Conservation (phyloP, 441 rosid genomes). For the Lepidium campestre region DNA sequence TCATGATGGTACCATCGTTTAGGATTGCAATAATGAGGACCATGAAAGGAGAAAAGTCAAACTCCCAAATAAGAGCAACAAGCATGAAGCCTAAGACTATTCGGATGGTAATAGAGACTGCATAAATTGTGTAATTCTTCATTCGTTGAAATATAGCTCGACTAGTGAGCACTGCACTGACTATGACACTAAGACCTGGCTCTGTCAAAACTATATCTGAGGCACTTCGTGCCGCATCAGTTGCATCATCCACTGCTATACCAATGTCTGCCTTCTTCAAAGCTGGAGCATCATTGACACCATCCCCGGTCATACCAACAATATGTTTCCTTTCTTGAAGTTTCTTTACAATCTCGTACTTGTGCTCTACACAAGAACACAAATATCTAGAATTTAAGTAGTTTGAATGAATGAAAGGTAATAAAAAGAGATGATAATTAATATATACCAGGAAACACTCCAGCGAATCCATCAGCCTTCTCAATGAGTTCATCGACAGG, state of each 20-base stretch:
- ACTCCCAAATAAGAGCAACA: constrained; percentile 82
- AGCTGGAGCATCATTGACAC: constrained; percentile 92
- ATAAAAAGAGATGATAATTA: neutral
- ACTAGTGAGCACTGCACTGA: constrained; percentile 89
- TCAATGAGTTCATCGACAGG: constrained; percentile 80
- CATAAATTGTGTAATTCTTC: constrained; percentile 98
- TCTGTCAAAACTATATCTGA: constrained; percentile 87
- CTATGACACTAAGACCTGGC: constrained; percentile 83
- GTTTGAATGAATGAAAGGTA: neutral
- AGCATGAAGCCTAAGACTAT: constrained; percentile 86
- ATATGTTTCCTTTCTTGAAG: constrained; percentile 87
- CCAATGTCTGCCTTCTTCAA: constrained; percentile 90
- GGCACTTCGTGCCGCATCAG: constrained; percentile 89
- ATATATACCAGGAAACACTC: constrained; percentile 85
- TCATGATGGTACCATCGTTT: constrained; percentile 96
- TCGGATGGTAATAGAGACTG: constrained; percentile 92
- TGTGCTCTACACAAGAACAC: constrained; percentile 53
- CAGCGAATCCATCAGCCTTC: constrained; percentile 91
- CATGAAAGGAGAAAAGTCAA: constrained; percentile 96
- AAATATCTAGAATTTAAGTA: neutral
- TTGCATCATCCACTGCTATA: constrained; percentile 91
- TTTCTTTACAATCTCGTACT: constrained; percentile 83
- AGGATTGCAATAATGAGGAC: constrained; percentile 85
- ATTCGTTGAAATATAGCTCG: constrained; percentile 91
- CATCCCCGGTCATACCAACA: constrained; percentile 96